Evolutionary conservation across 1,284 basidiomycete genomes (phyloP).

Genomic region (Ceratobasidium sp.): DNA sequence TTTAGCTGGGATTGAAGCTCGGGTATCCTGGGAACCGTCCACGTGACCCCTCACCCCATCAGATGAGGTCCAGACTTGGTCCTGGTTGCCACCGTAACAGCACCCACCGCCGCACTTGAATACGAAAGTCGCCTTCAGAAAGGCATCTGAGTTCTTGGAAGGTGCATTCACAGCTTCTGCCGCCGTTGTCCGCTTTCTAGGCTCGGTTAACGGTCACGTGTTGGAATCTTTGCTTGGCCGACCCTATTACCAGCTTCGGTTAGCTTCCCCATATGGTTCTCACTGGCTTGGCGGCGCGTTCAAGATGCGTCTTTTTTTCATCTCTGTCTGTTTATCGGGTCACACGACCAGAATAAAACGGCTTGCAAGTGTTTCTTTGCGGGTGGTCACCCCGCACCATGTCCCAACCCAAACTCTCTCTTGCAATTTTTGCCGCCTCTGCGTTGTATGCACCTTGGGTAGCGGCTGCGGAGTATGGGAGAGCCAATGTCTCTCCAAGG

Average conservation of each 20-base stretch:
- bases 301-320: constrained; percentile 10
- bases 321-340: constrained; percentile 11
- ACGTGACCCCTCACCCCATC: too few relatives aligned
- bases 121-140: too few relatives aligned
- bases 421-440: constrained; percentile 1
- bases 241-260: neutral
- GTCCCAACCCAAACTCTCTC: constrained; percentile 14
- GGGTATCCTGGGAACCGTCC: too few relatives aligned
- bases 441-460: neutral
- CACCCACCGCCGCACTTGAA: too few relatives aligned
- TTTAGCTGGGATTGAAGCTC: too few relatives aligned
- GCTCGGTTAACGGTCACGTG: constrained; percentile 18
- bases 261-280: neutral
- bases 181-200: neutral
- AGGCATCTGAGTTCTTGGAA: too few relatives aligned
- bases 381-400: neutral
- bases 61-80: too few relatives aligned
- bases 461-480: neutral
- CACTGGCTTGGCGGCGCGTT: constrained; percentile 13
- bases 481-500: neutral
- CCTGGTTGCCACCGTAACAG: too few relatives aligned
- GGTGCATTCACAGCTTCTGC: too few relatives aligned
- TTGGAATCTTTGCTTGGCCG: neutral
- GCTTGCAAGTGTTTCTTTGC: too few relatives aligned
- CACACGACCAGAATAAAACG: constrained; percentile 34